Conservation (phyloP, 495 filamentous ascomycete genomes). For the Penicillium verhagenii region DNA sequence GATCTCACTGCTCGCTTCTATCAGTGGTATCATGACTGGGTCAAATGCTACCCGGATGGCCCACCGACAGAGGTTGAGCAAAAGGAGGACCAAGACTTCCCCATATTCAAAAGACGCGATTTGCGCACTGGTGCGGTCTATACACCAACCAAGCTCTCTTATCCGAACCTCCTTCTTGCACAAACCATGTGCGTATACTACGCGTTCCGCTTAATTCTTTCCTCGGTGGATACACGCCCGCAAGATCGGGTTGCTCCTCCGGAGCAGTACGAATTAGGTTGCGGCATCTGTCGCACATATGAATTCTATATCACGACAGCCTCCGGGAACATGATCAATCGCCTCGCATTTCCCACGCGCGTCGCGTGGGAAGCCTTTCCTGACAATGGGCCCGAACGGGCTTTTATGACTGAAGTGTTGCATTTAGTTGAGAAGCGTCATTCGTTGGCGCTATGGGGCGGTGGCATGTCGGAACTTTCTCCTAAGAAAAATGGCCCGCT, state of each 20-base stretch:
- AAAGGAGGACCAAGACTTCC: slow-evolving; percentile 28
- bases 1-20: slow-evolving; percentile 33
- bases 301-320: slow-evolving; percentile 43
- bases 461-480: slow-evolving; percentile 42
- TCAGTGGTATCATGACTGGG: slow-evolving; percentile 38
- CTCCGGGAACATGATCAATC: slow-evolving; percentile 48
- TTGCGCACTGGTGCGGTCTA: slow-evolving; percentile 38
- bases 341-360: slow-evolving; percentile 42
- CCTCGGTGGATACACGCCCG: slow-evolving; percentile 37
- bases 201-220: slow-evolving; percentile 36
- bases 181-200: slow-evolving; percentile 48
- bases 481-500: slow-evolving; percentile 26
- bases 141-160: slow-evolving; percentile 36
- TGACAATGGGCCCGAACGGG: slow-evolving; percentile 36
- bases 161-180: slow-evolving; percentile 41
- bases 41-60: slow-evolving; percentile 36
- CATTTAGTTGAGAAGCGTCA: slow-evolving; percentile 43
- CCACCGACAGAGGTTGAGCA: slow-evolving; percentile 31
- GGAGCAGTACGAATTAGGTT: slow-evolving; percentile 42
- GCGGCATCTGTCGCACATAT: slow-evolving; percentile 42
- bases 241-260: slow-evolving; percentile 30
- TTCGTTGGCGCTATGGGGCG: slow-evolving; percentile 41
- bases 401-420: slow-evolving; percentile 39
- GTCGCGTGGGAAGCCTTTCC: slow-evolving; percentile 47
- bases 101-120: slow-evolving; percentile 40